phyloP scores from a whole-genome alignment of 192 early-diverging fungal genomes.

The Coemansia erecta region DNA sequence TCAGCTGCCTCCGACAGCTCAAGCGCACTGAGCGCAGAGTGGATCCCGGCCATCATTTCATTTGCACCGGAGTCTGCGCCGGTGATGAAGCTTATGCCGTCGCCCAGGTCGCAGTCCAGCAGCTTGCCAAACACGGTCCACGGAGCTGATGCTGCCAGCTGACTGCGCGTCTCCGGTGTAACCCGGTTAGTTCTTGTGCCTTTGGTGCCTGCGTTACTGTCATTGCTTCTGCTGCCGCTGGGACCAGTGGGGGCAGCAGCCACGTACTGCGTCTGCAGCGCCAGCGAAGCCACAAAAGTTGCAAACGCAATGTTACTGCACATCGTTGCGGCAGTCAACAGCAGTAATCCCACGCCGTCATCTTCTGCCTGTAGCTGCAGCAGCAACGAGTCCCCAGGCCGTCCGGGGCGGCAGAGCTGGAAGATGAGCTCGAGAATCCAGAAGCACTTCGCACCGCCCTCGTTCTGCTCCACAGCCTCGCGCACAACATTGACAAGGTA shows the following conservation, averaged over 20 bases:
- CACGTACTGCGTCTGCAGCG: conserved; percentile 4
- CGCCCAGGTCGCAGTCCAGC: conserved; percentile 12
- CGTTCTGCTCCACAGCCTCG: neutral
- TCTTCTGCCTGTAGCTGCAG: neutral
- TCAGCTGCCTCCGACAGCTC: neutral
- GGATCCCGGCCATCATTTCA: neutral
- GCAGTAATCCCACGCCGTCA: conserved; percentile 15
- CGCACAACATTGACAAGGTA: conserved; percentile 9
- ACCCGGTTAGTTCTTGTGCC: neutral
- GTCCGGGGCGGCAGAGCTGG: conserved; percentile 13
- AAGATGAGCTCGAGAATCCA: conserved; percentile 40
- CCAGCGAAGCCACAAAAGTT: conserved; percentile 19
- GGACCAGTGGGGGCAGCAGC: neutral
- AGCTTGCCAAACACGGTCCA: conserved; percentile 3
- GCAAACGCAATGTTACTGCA: conserved; percentile 35
- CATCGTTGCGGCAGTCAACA: conserved; percentile 18
- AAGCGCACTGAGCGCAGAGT: neutral
- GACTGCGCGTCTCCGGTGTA: neutral
- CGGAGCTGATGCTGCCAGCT: conserved; percentile 1
- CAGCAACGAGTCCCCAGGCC: conserved; percentile 1
- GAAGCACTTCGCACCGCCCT: conserved; percentile 3
- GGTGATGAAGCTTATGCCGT: neutral
- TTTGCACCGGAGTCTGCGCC: neutral
- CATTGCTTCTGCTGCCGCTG: conserved; percentile 2
- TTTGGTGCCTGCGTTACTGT: neutral